Percentiles rank a stretch among this genome's conserved stretches.
Evolutionary conservation across 2,329 filamentous ascomycete species (phyloP).

Genomic region (Phaeosphaeriaceae sp.): DNA sequence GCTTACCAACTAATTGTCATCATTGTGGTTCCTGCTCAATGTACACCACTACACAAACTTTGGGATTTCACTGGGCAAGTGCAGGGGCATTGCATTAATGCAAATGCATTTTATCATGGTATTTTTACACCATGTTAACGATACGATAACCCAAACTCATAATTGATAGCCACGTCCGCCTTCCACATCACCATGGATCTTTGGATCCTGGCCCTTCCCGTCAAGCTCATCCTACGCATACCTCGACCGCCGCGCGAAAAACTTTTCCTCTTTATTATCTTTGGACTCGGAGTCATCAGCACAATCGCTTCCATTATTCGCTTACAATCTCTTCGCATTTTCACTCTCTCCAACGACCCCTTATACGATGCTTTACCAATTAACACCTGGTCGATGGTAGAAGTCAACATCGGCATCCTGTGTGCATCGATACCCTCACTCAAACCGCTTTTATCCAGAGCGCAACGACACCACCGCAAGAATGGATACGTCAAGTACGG

Average conservation of each 20-base stretch:
- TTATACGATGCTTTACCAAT: conserved; percentile 76
- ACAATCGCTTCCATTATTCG: conserved; percentile 79
- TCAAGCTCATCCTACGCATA: conserved; percentile 84
- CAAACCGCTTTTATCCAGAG: conserved; percentile 68
- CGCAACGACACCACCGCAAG: conserved; percentile 24
- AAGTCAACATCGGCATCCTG: conserved; percentile 88
- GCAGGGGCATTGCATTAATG: conserved; percentile 38
- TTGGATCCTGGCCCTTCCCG: conserved; percentile 81
- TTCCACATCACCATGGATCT: conserved; percentile 90
- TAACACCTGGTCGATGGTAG: conserved; percentile 89
- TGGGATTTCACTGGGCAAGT: conserved; percentile 38
- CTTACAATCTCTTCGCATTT: conserved; percentile 47
- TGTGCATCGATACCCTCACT: conserved; percentile 87
- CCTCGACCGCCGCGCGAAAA: conserved; percentile 82
- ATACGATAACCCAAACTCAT: conserved; percentile 2
- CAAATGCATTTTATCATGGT: conserved; percentile 37
- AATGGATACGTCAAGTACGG: conserved; percentile 13
- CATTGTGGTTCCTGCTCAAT: conserved; percentile 34
- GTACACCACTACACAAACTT: conserved; percentile 33
- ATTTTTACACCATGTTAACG: conserved; percentile 3
- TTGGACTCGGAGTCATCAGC: conserved; percentile 85
- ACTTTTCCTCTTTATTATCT: conserved; percentile 80
- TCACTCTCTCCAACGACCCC: conserved; percentile 54
- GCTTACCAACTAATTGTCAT: conserved; percentile 26
- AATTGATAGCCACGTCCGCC: conserved; percentile 57